Evolutionary conservation across 345 rosid genomes (phyloP).

Genomic region (Adansonia digitata): DNA sequence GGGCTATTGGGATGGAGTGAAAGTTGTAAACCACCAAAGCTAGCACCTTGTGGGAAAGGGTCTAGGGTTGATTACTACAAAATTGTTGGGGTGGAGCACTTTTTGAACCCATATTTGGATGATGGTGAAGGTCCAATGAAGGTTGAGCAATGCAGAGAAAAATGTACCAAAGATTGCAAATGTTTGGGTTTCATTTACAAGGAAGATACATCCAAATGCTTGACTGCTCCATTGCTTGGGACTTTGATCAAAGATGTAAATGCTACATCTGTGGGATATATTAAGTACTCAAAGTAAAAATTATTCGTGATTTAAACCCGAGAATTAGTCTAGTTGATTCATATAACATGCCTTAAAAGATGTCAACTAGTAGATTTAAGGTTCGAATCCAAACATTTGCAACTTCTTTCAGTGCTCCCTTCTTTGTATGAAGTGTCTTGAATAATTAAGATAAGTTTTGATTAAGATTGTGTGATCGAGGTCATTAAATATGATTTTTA

Average conservation of each 20-base stretch:
- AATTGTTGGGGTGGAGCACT: background rate
- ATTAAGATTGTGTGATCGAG: too few species aligned
- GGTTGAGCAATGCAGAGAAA: slow-evolving; percentile 22
- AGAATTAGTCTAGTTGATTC: too few species aligned
- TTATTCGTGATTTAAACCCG: background rate
- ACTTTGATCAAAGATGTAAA: slow-evolving; percentile 2
- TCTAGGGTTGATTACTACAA: background rate
- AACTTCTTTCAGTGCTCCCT: too few species aligned
- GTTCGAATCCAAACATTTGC: too few species aligned
- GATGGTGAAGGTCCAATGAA: slow-evolving; percentile 23
- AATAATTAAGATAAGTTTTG: background rate
- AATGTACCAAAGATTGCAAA: slow-evolving; percentile 33
- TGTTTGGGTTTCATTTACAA: slow-evolving; percentile 29
- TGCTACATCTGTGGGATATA: slow-evolving; percentile 2
- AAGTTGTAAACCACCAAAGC: background rate
- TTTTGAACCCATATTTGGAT: slow-evolving; percentile 16
- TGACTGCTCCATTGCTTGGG: slow-evolving; percentile 8
- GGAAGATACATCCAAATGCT: slow-evolving; percentile 17
- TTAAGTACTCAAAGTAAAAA: slow-evolving; percentile 1
- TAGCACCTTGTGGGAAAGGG: background rate
- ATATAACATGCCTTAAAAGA: too few species aligned
- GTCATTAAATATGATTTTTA: too few species aligned
- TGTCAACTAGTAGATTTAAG: too few species aligned
- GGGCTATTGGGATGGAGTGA: slow-evolving; percentile 1
- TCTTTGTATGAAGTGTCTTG: background rate